Percentiles rank a stretch among this genome's conserved stretches.
Evolutionary conservation across 306 rosid species (phyloP).

Genomic region (Vigna nakashimae): DNA sequence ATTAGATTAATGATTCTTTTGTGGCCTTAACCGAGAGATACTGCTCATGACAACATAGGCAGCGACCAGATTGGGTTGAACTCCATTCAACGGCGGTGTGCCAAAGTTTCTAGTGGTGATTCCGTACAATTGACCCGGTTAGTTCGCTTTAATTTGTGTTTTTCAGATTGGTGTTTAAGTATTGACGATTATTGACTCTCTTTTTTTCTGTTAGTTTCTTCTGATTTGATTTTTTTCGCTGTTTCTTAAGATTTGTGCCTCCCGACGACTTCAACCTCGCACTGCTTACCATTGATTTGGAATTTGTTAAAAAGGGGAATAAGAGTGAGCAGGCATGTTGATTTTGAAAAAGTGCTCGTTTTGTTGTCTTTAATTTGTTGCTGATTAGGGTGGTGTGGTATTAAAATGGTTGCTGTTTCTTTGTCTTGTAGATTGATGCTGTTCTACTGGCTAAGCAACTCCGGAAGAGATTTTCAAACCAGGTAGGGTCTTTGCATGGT

Average conservation of each 20-base stretch:
- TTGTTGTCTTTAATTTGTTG: constrained; percentile 25
- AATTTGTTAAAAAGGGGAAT: constrained; percentile 74
- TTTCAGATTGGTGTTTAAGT: constrained; percentile 6
- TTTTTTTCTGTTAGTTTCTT: constrained; percentile 21
- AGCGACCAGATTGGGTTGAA: constrained; percentile 78
- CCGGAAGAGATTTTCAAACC: constrained; percentile 67
- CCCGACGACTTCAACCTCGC: constrained; percentile 85
- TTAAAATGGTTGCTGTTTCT: constrained; percentile 12
- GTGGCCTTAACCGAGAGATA: constrained; percentile 69
- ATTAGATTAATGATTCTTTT: constrained; percentile 28
- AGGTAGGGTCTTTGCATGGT: constrained; percentile 57
- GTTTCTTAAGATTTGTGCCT: constrained; percentile 70
- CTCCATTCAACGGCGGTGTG: constrained; percentile 85
- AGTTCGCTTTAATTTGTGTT: constrained; percentile 27
- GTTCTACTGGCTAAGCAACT: constrained; percentile 72
- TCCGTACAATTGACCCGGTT: constrained; percentile 63
- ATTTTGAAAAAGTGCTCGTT: constrained; percentile 1
- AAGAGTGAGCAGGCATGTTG: constrained; percentile 81
- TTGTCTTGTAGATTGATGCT: constrained; percentile 84
- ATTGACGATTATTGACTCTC: not conserved
- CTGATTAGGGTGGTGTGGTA: constrained; percentile 13
- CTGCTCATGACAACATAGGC: constrained; percentile 71
- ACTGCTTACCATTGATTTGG: constrained; percentile 81
- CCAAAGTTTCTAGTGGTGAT: constrained; percentile 79
- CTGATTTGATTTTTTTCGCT: constrained; percentile 12